Base-by-base conservation (phyloP, 495 filamentous ascomycete species). In the Bryoglossum gracile region DNA sequence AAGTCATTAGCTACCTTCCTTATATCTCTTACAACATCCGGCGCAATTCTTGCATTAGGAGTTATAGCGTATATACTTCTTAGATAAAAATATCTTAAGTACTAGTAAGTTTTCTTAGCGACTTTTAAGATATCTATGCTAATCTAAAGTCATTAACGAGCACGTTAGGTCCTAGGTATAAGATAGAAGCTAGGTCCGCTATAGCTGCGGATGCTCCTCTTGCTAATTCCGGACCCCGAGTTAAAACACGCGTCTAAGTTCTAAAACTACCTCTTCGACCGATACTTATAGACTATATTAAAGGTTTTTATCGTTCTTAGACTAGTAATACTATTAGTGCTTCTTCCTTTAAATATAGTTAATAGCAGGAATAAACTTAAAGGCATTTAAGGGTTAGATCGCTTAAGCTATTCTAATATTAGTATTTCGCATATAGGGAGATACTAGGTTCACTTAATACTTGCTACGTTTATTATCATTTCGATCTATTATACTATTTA, bases 261-360 rank as follows among this genome's bases (percentile, higher is more conserved):
- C 14, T 84, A 89, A 62, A 83, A 83, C 54, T 89, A 88, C 66
- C 83, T 89, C 58, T 89, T 89, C 66, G 66, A 88, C 8, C 78
- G 85, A 21, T 89, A 86, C 60, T 68, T 89, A 28, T 80, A 84
- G 17, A 83, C 86, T 70, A 73, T 89, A 8, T 69, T 87, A 17
- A 84, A 83, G 57, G 84, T 87, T 48, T 89, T 89, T 53, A 38
- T 83, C n/a, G 76, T 82, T 0, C 60, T 86, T 23, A 77, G 76
- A 6, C 35, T 78, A n/a, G 56, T 84, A 26, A 75, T 89, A 38
- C 53, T 86, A 33, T 83, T 84, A 0, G 75, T 86, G 28, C 72
- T 89, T 9, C 55, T 89, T 2, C 82, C 83, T 2, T 46, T 89
- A 23, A 89, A 89, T 49, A 63, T 67, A 26, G 60, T 74, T 9